phyloP scores from a whole-genome alignment of 768 basidiomycete genomes.

The Rhizopogon rudus region DNA sequence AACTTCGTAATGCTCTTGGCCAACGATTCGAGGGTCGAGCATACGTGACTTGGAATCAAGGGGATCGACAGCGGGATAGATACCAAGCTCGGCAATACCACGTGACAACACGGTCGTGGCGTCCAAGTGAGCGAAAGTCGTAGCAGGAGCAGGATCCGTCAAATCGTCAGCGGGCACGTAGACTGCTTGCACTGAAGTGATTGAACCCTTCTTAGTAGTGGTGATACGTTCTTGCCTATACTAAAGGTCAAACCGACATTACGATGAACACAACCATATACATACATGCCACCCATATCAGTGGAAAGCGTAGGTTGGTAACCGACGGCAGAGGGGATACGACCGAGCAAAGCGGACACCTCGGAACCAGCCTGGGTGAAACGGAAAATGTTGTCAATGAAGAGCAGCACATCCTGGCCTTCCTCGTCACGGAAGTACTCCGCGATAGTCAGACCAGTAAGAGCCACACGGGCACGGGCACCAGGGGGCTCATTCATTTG shows the following conservation, averaged over 20 bases:
- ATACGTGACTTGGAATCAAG: constrained; percentile 99
- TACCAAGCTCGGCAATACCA: constrained; percentile 97
- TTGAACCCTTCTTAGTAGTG: constrained; percentile 99
- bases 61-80: constrained; percentile 99
- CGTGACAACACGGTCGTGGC: constrained; percentile 99
- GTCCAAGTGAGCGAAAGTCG: constrained; percentile 99
- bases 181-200: constrained; percentile 99
- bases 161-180: constrained; percentile 99
- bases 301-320: constrained; percentile 99
- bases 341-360: constrained; percentile 98
- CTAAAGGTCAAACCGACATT: constrained; percentile 5
- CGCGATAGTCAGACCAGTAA: constrained; percentile 98
- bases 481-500: constrained; percentile 99
- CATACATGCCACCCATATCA: constrained; percentile 99
- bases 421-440: constrained; percentile 99
- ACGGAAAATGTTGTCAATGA: constrained; percentile 99
- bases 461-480: constrained; percentile 99
- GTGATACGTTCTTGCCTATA: constrained; percentile 98
- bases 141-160: constrained; percentile 99
- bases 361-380: constrained; percentile 99
- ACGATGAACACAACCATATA: constrained; percentile 8
- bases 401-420: constrained; percentile 99
- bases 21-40: constrained; percentile 99
- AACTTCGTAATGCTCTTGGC: constrained; percentile 91
- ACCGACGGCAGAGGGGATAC: constrained; percentile 99